Percentiles rank a stretch among this genome's conserved stretches.
These are phyloP conservation scores for Barnettozyma salicaria DNA, from an alignment of 805 yeast species.

Conservation along the genomic window DNA sequence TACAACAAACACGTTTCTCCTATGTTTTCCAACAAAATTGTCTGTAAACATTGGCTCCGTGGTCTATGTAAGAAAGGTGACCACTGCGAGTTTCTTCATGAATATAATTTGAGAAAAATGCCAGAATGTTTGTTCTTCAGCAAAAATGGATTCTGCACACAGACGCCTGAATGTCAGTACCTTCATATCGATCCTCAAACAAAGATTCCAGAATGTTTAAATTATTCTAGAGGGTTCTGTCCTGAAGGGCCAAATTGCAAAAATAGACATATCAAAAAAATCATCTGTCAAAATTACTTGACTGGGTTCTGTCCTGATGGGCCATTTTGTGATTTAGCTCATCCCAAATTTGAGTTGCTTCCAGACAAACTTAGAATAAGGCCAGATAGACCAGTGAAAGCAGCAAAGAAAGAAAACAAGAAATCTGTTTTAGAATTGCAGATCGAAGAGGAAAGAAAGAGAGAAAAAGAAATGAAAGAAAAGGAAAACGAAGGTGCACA, in stretches of 20 bases:
- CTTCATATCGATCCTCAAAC: conserved; percentile 85
- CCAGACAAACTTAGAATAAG: conserved; percentile 35
- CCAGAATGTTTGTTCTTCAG: conserved; percentile 91
- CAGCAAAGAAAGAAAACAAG: conserved; percentile 14
- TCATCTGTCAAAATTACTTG: conserved; percentile 70
- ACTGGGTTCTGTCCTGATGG: conserved; percentile 95
- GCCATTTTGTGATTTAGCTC: conserved; percentile 60
- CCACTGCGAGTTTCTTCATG: conserved; percentile 94
- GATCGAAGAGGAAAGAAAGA: conserved; percentile 23
- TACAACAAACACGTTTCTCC: conserved; percentile 79
- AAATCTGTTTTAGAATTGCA: conserved; percentile 24
- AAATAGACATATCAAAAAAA: conserved; percentile 71
- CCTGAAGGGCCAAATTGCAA: conserved; percentile 84
- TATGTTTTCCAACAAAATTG: conserved; percentile 67
- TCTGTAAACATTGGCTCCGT: conserved; percentile 96
- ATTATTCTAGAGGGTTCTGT: conserved; percentile 85
- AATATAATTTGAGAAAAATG: conserved; percentile 88
- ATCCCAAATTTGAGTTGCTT: conserved; percentile 65
- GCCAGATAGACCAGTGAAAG: conserved; percentile 27
- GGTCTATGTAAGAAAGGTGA: conserved; percentile 97
- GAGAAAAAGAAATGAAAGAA: conserved; percentile 16
- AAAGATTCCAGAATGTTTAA: conserved; percentile 81
- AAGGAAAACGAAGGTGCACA: too few species aligned
- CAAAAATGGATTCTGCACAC: conserved; percentile 79
- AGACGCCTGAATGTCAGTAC: conserved; percentile 89